A percentile compares a stretch with the other conserved stretches of the same genome.
Evolutionary conservation across 2,329 filamentous ascomycete genomes (phyloP).

Genomic region (Microsporum ferrugineum): DNA sequence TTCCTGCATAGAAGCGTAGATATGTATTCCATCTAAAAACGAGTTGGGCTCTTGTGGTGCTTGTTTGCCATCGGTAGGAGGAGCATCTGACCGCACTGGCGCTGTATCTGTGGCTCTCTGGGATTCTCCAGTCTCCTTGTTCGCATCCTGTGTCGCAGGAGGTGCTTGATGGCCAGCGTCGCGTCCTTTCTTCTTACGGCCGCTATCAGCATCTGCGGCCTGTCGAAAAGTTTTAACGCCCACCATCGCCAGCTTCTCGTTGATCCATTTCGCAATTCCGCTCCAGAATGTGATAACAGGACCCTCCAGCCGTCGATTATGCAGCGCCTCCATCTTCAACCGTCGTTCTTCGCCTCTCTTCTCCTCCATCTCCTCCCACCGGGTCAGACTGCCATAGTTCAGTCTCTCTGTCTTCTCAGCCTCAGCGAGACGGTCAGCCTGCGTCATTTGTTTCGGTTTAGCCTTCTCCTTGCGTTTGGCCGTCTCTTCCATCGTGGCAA

Average conservation of each 20-base stretch:
- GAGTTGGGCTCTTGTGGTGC: neutral
- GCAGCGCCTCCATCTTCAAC: conserved; percentile 73
- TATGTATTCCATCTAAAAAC: conserved; percentile 19
- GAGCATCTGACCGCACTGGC: neutral
- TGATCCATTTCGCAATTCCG: conserved; percentile 71
- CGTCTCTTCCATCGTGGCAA: conserved; percentile 50
- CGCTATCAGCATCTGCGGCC: conserved; percentile 27
- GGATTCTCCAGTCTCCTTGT: neutral
- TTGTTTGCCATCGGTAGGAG: conserved; percentile 2
- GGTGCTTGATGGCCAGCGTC: conserved; percentile 4
- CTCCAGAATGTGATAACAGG: conserved; percentile 90
- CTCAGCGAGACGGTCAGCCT: conserved; percentile 71
- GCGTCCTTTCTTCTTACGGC: conserved; percentile 8
- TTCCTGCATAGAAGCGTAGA: conserved; percentile 17
- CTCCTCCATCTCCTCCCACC: conserved; percentile 90
- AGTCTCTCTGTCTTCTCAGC: conserved; percentile 71
- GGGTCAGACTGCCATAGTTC: conserved; percentile 80
- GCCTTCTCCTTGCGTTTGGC: conserved; percentile 55
- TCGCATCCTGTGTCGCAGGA: neutral
- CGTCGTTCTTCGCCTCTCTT: conserved; percentile 72
- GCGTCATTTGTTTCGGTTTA: conserved; percentile 73
- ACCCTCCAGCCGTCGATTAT: conserved; percentile 74
- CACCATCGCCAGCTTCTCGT: conserved; percentile 60
- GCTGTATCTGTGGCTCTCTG: neutral
- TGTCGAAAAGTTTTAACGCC: conserved; percentile 47